Evolutionary conservation across 192 early-diverging fungal species (phyloP).

Genomic region (Coemansia asiatica): DNA sequence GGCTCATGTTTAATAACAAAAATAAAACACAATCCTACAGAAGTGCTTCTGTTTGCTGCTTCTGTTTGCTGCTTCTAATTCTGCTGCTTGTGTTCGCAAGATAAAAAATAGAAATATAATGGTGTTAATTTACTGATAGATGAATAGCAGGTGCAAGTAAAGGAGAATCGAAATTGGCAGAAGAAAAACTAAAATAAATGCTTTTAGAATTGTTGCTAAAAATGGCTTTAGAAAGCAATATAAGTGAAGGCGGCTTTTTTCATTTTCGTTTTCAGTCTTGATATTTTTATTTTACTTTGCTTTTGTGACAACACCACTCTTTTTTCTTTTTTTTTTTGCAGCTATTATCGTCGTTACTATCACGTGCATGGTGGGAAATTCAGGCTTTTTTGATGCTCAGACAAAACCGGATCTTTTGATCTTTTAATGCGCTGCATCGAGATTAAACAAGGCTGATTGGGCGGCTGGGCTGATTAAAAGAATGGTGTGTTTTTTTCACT

Average conservation of each 20-base stretch:
- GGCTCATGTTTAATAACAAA: constrained; percentile 24
- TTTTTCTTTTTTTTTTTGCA: not conserved
- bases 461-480: not conserved
- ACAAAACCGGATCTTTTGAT: too few species aligned
- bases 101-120: not conserved
- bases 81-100: not conserved
- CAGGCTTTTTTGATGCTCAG: too few species aligned
- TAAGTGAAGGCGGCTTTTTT: not conserved
- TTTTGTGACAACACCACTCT: too few species aligned
- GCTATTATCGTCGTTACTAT: not conserved
- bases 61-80: not conserved
- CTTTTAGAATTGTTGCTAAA: too few species aligned
- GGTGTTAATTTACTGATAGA: not conserved
- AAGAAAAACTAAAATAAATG: too few species aligned
- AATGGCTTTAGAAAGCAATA: too few species aligned
- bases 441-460: not conserved
- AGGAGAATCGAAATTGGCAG: not conserved
- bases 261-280: too few species aligned
- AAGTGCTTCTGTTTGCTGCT: not conserved
- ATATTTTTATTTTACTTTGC: too few species aligned
- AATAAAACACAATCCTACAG: too few species aligned
- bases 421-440: not conserved
- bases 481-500: too few species aligned
- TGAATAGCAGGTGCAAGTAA: constrained; percentile 1
- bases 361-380: not conserved